These are phyloP conservation scores for Erysiphe pulchra DNA, from an alignment of 2,329 filamentous ascomycete genomes.

Conservation along the genomic window DNA sequence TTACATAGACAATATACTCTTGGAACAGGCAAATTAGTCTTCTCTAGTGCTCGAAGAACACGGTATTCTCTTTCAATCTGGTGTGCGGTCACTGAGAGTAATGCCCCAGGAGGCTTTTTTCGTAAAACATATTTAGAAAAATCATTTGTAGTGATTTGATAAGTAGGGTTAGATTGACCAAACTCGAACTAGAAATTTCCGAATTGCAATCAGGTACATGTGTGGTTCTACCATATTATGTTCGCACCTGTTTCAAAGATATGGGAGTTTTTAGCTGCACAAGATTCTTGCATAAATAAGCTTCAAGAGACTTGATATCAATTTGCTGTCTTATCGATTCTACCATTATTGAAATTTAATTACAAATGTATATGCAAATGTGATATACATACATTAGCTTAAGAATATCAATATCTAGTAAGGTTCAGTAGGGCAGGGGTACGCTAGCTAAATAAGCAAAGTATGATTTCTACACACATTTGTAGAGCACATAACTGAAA, in stretches of 20 bases:
- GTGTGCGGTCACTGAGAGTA: conserved; percentile 83
- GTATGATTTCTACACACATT: too few relatives aligned
- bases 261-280: conserved; percentile 62
- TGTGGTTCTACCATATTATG: neutral
- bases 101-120: conserved; percentile 90
- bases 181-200: conserved; percentile 50
- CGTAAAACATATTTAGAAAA: conserved; percentile 62
- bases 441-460: too few relatives aligned
- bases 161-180: conserved; percentile 92
- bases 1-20: conserved; percentile 66
- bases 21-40: conserved; percentile 66
- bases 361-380: too few relatives aligned
- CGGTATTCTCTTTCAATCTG: conserved; percentile 90
- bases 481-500: too few relatives aligned
- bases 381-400: too few relatives aligned
- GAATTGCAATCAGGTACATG: neutral
- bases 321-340: conserved; percentile 77
- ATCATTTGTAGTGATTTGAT: conserved; percentile 54
- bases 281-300: conserved; percentile 54
- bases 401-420: too few relatives aligned
- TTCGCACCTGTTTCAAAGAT: conserved; percentile 58
- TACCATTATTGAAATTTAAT: conserved; percentile 31
- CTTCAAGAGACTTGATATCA: conserved; percentile 52
- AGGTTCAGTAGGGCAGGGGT: too few relatives aligned
- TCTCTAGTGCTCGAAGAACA: conserved; percentile 59